Evolutionary conservation across 352 stramenopile genomes (phyloP).

Genomic region (Lagenidium giganteum): DNA sequence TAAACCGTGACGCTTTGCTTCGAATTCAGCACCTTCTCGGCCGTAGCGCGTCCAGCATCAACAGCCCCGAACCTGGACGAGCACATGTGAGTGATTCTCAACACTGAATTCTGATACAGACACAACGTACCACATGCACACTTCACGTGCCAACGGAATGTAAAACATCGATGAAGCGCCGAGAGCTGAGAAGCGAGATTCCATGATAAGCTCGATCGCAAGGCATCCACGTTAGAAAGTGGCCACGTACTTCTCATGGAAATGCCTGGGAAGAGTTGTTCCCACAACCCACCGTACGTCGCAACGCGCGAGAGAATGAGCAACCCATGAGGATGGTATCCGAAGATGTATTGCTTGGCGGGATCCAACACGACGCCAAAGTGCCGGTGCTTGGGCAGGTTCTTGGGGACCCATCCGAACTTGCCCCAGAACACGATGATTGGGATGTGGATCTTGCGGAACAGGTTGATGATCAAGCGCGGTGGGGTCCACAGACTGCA

Average conservation of each 20-base stretch:
- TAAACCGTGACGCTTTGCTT: conserved; percentile 41
- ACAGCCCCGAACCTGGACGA: conserved; percentile 24
- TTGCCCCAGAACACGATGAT: conserved; percentile 78
- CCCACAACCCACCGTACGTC: conserved; percentile 37
- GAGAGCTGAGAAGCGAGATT: too few relatives aligned
- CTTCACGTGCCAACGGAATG: conserved; percentile 4
- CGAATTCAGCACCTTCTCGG: conserved; percentile 32
- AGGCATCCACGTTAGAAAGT: too few relatives aligned
- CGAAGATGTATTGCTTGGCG: conserved; percentile 44
- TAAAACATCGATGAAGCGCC: conserved; percentile 10
- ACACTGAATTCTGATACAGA: not conserved
- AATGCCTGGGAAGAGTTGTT: conserved; percentile 30
- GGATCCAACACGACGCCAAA: conserved; percentile 57
- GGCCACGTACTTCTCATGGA: conserved; percentile 13
- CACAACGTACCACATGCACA: conserved; percentile 3
- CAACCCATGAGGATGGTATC: conserved; percentile 48
- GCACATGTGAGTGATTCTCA: not conserved
- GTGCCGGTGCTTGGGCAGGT: conserved; percentile 43
- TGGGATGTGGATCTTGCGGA: conserved; percentile 68
- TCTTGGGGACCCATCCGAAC: conserved; percentile 72
- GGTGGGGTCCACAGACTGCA: conserved; percentile 77
- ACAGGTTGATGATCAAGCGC: conserved; percentile 46
- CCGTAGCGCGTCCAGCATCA: conserved; percentile 31
- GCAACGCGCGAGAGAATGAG: conserved; percentile 40
- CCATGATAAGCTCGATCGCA: too few relatives aligned